A percentile compares a stretch with the other conserved stretches of the same genome.
Evolutionary conservation across 2,329 filamentous ascomycete species (phyloP).

Genomic region (Fusarium staphyleae): DNA sequence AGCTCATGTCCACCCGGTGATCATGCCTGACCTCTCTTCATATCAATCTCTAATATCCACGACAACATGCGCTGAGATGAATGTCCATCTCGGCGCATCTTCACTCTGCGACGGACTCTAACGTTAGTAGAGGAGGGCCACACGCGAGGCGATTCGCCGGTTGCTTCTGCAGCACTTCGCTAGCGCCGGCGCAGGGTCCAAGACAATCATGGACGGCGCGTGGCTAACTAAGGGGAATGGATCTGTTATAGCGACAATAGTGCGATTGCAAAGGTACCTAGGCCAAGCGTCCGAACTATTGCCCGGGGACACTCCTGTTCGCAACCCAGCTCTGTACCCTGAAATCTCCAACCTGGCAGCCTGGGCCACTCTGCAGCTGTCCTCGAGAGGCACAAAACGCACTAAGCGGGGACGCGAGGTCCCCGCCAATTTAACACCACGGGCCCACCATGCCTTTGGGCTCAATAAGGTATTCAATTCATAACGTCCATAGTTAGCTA

Average conservation of each 20-base stretch:
- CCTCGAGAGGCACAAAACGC: constrained; percentile 18
- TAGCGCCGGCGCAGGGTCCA: constrained; percentile 36
- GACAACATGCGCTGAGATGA: not conserved
- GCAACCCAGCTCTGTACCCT: too few species aligned
- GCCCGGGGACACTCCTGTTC: too few species aligned
- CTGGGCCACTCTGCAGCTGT: not conserved
- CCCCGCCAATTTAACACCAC: constrained; percentile 35
- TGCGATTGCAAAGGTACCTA: not conserved
- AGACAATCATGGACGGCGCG: constrained; percentile 16
- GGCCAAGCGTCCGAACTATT: too few species aligned
- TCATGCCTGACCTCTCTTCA: not conserved
- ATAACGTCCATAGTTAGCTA: too few species aligned
- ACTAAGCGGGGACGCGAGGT: constrained; percentile 26
- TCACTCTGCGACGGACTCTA: constrained; percentile 20
- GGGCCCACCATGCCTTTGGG: constrained; percentile 11
- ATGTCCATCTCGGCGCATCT: constrained; percentile 18
- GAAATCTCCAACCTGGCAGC: not conserved
- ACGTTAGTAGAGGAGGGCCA: constrained; percentile 12
- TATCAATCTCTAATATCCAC: constrained; percentile 1
- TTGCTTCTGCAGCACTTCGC: constrained; percentile 20
- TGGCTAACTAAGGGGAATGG: constrained; percentile 8
- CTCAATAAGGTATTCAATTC: not conserved
- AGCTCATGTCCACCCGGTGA: not conserved
- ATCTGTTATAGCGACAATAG: too few species aligned
- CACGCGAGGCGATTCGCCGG: constrained; percentile 20